Base-by-base conservation (phyloP, 2,329 filamentous ascomycete species). In the Pseudonectria buxi region DNA sequence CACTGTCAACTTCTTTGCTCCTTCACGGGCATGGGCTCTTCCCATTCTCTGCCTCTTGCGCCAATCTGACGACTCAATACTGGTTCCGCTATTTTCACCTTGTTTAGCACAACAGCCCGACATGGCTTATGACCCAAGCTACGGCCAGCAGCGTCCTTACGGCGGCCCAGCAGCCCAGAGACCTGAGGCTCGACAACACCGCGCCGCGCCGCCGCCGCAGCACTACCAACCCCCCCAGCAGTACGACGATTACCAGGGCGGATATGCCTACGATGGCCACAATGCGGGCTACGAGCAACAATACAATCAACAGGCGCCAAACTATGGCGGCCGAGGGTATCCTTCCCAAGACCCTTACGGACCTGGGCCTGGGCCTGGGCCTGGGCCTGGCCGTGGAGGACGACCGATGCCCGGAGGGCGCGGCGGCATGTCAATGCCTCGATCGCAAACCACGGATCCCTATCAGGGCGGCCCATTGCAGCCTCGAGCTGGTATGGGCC, bases 51-150 rank as follows among this genome's bases (percentile, higher is more conserved):
- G 18, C 9, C 18, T 22, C 18, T 22, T 22, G 18, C 18, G 18
- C 18, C 18, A 22, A 22, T 22, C 18, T 22, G 18, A 22, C 18
- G 18, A 22, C 18, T 6, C 18, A 22, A 22, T 9, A 22, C 28
- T 14, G 11, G 14, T 13, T 15, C 22, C 18, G 24, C 24, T 18
- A n/a, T 36, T 33, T 24, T 12, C 34, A 24, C 31, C 34, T 29
- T 27, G 10, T 25, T 4, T 26, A 24, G n/a, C n/a, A n/a, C n/a
- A 30, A 44, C 29, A 31, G 33, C 28, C 26, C 33, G 27, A 24
- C 12, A 76, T 76, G 72, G 68, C 71, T 30, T 74, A 74, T 50
- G 66, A 72, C 43, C 64, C 61, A 41, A 65, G 47, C n/a, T 54
- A 54, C 40, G 61, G 49, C 29, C 64, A 68, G 34, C 65, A 71